Evolutionary conservation across 306 rosid species (phyloP), one percentile per base, ranked within the genome.

Genomic region (Fagus sylvatica): DNA sequence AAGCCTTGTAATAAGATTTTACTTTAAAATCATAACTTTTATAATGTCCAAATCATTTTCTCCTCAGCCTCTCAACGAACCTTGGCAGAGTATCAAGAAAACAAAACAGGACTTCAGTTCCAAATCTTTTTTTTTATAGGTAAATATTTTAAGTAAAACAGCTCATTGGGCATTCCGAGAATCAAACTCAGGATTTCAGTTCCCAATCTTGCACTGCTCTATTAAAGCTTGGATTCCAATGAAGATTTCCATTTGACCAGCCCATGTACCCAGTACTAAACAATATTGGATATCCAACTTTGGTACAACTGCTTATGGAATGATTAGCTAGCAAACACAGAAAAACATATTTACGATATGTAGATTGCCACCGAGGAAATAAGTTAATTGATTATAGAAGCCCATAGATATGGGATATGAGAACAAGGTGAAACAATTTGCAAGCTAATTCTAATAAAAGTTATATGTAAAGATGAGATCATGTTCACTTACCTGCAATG

Each of bases 401-500:
- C 36, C 69, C 69, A 62, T 1, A 62, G 33, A 62, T 62, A 62
- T 34, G 19, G 16, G 3, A 43, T 37, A 65, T 65, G 71, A 39
- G 71, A 3, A 7, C 49, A n/a, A 65, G 49, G 22, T 17, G 40
- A 65, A 37, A 39, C 0, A 6, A 16, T 17, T 65, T 7, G 71
- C 33, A 17, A 37, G 13, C 71, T 59, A 65, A 37, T 39, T 22
- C 46, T 55, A 67, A 49, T 49, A 55, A 54, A 60, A 65, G 15
- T 28, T 10, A 56, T 12, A 69, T 75, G 55, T 53, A 82, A 78
- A 77, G 39, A 78, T 7, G 67, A 72, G 36, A 28, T 80, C 71
- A 49, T 73, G 70, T 70, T 43, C 65, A 74, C 28, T 73, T 39
- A 95, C 99, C 99, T 92, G 96, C 84, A 95, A 78, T 80, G 99